Base-by-base conservation (phyloP, 129 eudicot species). In the Lactuca sativa region DNA sequence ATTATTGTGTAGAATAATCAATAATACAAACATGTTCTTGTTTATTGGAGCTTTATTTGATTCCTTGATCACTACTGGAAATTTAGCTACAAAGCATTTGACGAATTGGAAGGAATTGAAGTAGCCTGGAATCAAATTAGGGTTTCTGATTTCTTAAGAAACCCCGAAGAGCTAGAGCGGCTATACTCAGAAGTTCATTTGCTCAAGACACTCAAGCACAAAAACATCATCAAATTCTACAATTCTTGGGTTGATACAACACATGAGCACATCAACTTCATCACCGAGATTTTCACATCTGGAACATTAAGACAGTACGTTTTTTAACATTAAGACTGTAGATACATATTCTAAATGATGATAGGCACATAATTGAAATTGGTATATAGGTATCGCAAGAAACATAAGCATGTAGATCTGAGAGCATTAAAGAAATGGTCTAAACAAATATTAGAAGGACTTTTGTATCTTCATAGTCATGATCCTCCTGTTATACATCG, bases 341-440 rank as follows among this genome's bases (percentile, higher is more conserved):
- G 64, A 40, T 40, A 49, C 12, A 5, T 44, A 59, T 71, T 71
- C 61, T 61, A 72, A 58, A 32, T 33, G 9, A 37, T 72, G 64
- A 57, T 15, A 15, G 6, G 30, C 15, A 61, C 13, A 6, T 11
- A 31, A 51, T 62, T 66, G 15, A 3, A 38, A 52, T 56, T 7
- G 56, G 15, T 25, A 25, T 59, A 64, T 67, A 93, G 99, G 85
- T 93, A 90, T 67, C 88, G 97, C 14, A 87, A 83, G 77, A 93
- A 93, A 72, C 99, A 93, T 76, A 93, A 90, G 86, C 90, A 85
- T 80, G 97, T 90, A 65, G 97, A 93, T 72, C 75, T 90, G 64
- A 80, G 99, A 77, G 99, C 99, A 6, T 73, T 93, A 75, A 93
- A 93, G 90, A 93, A 93, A 59, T 93, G 99, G 99, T 93, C 97